Conservation (phyloP, 768 basidiomycete genomes). For the Mycena metata region DNA sequence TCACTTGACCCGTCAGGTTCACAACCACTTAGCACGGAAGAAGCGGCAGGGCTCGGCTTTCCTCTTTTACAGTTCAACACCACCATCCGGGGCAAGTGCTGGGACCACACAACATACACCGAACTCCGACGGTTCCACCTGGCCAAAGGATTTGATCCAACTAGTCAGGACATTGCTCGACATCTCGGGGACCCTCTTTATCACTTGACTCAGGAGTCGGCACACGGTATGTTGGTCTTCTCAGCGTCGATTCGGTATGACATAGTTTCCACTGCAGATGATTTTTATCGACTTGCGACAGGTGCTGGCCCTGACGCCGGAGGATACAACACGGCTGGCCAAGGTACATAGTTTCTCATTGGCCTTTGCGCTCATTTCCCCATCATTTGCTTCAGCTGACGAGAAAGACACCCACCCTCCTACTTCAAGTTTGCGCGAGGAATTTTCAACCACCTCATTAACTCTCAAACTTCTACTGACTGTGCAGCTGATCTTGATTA, state of each 20-base stretch:
- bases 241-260: no score
- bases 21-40: not conserved
- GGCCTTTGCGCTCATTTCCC: no score
- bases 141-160: not conserved
- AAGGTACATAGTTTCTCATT: no score
- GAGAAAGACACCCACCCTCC: no score
- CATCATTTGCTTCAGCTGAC: no score
- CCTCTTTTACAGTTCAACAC: not conserved
- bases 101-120: not conserved
- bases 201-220: not conserved
- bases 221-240: no score
- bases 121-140: not conserved
- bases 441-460: not conserved
- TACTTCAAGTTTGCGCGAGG: no score
- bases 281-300: no score
- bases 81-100: slow-evolving; percentile 1
- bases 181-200: slow-evolving; percentile 1
- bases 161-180: not conserved
- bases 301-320: no score
- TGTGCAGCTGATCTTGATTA: not conserved
- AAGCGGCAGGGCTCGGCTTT: not conserved
- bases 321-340: no score
- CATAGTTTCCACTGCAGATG: no score
- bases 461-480: not conserved
- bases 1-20: not conserved